Evolutionary conservation across 495 filamentous ascomycete species (phyloP).

Genomic region (Annulohypoxylon nitens): DNA sequence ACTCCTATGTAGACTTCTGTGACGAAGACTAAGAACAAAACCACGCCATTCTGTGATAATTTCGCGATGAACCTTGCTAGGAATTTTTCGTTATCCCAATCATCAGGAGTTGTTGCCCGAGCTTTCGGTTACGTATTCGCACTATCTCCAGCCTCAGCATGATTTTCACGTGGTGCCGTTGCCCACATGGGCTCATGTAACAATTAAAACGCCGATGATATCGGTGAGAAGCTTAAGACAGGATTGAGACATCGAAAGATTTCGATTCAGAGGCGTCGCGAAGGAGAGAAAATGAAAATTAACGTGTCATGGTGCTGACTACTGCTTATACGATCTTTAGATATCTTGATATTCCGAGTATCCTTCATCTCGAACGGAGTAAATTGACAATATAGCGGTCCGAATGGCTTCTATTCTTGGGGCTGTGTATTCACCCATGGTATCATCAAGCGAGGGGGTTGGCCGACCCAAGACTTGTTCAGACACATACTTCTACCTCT

Average conservation of each 20-base stretch:
- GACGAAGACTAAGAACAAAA: conserved; percentile 8
- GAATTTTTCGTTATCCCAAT: conserved; percentile 2
- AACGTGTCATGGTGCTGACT: neutral
- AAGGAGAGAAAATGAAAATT: neutral
- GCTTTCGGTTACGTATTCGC: conserved; percentile 16
- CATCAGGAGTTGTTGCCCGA: conserved; percentile 6
- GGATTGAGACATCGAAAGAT: conserved; percentile 46
- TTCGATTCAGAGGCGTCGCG: conserved; percentile 4
- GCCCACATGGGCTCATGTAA: conserved; percentile 6
- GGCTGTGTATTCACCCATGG: neutral
- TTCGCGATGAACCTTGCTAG: conserved; percentile 7
- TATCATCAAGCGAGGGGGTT: conserved; percentile 22
- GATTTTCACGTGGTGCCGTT: conserved; percentile 29
- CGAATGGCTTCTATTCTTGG: neutral
- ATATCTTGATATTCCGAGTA: neutral
- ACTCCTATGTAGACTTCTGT: neutral
- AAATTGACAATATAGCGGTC: neutral
- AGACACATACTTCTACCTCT: neutral
- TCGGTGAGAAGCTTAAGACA: conserved; percentile 39
- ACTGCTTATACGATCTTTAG: neutral
- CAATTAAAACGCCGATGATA: neutral
- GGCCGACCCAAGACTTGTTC: neutral
- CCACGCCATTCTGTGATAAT: conserved; percentile 22
- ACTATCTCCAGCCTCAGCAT: conserved; percentile 19
- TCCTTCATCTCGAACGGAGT: neutral